A percentile compares a stretch with the other conserved stretches of the same genome.
Conservation (phyloP, 371 early-diverging fungal genomes). For the Sporodiniella umbellata region DNA sequence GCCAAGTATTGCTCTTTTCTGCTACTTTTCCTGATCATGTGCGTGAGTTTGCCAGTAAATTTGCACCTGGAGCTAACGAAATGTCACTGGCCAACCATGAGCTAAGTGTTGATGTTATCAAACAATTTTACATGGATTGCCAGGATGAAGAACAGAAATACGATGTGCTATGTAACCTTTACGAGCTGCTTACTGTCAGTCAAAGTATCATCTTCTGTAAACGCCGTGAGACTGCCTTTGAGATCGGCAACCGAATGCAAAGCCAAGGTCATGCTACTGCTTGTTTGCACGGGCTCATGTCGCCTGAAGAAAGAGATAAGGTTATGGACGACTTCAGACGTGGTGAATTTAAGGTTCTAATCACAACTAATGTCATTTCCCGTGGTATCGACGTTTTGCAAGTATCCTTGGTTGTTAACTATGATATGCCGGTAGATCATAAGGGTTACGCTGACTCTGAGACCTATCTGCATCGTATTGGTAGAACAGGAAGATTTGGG, state of each 20-base stretch:
- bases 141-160: slow-evolving; percentile 76
- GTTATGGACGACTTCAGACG: slow-evolving; percentile 89
- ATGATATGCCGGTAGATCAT: slow-evolving; percentile 41
- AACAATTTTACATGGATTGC: slow-evolving; percentile 97
- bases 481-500: slow-evolving; percentile 97
- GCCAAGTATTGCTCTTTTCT: slow-evolving; percentile 93
- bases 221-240: slow-evolving; percentile 79
- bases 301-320: slow-evolving; percentile 79
- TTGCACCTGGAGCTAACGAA: slow-evolving; percentile 86
- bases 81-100: slow-evolving; percentile 89
- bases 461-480: slow-evolving; percentile 98
- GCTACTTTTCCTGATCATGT: slow-evolving; percentile 95
- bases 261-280: slow-evolving; percentile 81
- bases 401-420: slow-evolving; percentile 30
- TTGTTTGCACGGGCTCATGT: slow-evolving; percentile 83
- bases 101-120: slow-evolving; percentile 95
- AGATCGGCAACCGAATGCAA: slow-evolving; percentile 67
- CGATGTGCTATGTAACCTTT: slow-evolving; percentile 83
- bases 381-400: slow-evolving; percentile 94
- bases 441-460: slow-evolving; percentile 74
- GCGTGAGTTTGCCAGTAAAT: slow-evolving; percentile 72
- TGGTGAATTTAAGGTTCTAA: slow-evolving; percentile 90
- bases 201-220: slow-evolving; percentile 98
- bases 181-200: slow-evolving; percentile 90
- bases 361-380: slow-evolving; percentile 94